Evolutionary conservation across 352 stramenopile species (phyloP), one percentile per base, ranked within the genome.

Genomic region (Phytopythium chamaehyphon): DNA sequence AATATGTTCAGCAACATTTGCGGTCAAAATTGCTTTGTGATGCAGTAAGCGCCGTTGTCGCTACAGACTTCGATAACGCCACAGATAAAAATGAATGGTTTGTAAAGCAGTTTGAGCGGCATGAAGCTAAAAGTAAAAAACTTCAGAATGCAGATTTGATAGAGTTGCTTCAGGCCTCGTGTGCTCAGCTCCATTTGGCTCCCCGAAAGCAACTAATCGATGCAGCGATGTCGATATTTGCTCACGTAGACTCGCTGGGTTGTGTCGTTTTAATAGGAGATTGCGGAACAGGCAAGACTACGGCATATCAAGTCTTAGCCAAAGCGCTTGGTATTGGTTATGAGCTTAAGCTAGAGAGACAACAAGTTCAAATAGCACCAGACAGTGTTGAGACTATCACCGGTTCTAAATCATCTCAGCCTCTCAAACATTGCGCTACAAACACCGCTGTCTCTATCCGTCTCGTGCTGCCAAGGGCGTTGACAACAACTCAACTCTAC

Each of bases 401-500:
- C 9, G 28, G 28, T 9, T 33, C 28, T 33, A 9, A 9, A 10
- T 33, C 28, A 10, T 33, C 28, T 33, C 9, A 10, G 28, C 28
- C 28, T 5, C 9, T 33, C 40, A 62, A 9, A n/a, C n/a, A n/a
- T n/a, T n/a, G n/a, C n/a, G n/a, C n/a, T n/a, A n/a, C n/a, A n/a
- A n/a, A n/a, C n/a, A n/a, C n/a, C n/a, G 28, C 49, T 4, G 36
- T 72, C 5, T 21, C 35, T 1, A 5, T 54, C n/a, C 54, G 38
- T 7, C 57, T 79, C 8, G 69, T 82, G 9, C 33, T 80, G 0
- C 69, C 71, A 3, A 68, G 67, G 46, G 55, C 67, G 0, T 42
- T 84, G 9, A 74, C 65, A n/a, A 46, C 71, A 6, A 62, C 64
- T 5, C 75, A 83, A 47, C 56, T 86, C 0, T 84, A 83, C 37